Percentiles rank a stretch among this genome's conserved stretches.
These are phyloP conservation scores for Breynia disticha DNA, from an alignment of 441 rosid species.

Conservation along the genomic window DNA sequence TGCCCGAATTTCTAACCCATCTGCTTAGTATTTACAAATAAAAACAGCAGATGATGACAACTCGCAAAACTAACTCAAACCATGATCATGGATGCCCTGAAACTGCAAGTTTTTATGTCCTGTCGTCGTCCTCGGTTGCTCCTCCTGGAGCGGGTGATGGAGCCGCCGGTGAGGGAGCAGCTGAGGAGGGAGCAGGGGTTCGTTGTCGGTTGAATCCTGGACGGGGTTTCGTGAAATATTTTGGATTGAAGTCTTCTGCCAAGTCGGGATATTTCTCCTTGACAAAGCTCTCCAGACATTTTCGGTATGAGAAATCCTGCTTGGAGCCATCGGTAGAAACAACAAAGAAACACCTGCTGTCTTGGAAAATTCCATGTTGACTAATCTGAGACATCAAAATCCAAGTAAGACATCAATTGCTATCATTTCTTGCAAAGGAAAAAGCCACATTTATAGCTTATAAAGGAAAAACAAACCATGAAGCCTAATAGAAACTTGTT, in stretches of 20 bases:
- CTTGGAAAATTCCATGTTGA: constrained; percentile 49
- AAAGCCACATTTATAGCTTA: neutral
- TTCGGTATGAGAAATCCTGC: constrained; percentile 74
- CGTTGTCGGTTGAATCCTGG: constrained; percentile 23
- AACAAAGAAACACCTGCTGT: constrained; percentile 63
- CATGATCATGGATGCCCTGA: neutral
- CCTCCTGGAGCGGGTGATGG: constrained; percentile 12
- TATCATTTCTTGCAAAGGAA: neutral
- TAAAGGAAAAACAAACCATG: too few relatives aligned
- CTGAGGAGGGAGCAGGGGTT: constrained; percentile 17
- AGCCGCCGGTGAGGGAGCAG: too few relatives aligned
- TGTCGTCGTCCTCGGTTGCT: constrained; percentile 1
- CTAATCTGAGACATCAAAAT: constrained; percentile 37
- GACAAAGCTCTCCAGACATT: constrained; percentile 52
- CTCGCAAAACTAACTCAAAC: neutral
- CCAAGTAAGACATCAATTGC: neutral
- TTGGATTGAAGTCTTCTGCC: constrained; percentile 50
- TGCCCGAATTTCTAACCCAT: neutral
- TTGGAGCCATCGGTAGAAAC: constrained; percentile 58
- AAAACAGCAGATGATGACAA: constrained; percentile 21
- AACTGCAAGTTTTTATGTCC: neutral
- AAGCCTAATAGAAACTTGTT: too few relatives aligned
- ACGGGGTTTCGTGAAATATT: constrained; percentile 45
- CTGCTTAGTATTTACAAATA: constrained; percentile 22
- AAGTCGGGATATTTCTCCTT: constrained; percentile 49